Conservation (phyloP, 306 rosid species). For the Malus fusca region DNA sequence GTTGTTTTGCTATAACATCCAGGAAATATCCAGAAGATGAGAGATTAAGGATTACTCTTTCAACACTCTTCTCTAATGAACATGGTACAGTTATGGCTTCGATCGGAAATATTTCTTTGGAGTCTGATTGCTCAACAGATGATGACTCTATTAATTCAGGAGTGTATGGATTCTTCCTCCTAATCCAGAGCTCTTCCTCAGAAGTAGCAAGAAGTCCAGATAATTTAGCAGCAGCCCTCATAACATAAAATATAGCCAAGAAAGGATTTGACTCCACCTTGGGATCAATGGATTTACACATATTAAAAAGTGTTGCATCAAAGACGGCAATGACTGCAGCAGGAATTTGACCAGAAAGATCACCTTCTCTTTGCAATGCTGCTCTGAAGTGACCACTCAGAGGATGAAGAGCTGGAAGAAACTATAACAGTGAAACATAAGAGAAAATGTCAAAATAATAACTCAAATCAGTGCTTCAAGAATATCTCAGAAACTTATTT, state of each 20-base stretch:
- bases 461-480: background rate
- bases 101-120: constrained; percentile 32
- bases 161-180: constrained; percentile 55
- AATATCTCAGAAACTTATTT: background rate
- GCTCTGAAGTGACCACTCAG: constrained; percentile 82
- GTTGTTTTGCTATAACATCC: constrained; percentile 68
- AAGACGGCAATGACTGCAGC: constrained; percentile 49
- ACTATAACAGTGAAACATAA: constrained; percentile 44
- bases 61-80: constrained; percentile 51
- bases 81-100: constrained; percentile 55
- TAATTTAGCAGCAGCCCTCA: constrained; percentile 48
- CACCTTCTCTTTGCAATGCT: constrained; percentile 59
- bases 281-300: constrained; percentile 64
- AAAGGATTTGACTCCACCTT: constrained; percentile 70
- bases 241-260: constrained; percentile 41
- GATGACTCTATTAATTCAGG: constrained; percentile 44
- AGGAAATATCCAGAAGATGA: constrained; percentile 62
- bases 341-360: constrained; percentile 53
- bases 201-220: constrained; percentile 38
- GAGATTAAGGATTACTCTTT: constrained; percentile 46
- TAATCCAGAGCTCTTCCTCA: constrained; percentile 53
- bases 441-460: constrained; percentile 18
- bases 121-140: constrained; percentile 19
- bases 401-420: constrained; percentile 63
- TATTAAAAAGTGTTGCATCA: constrained; percentile 49